These are phyloP conservation scores for Inonotus obliquus DNA, from an alignment of 1,284 basidiomycete genomes.

Conservation along the genomic window DNA sequence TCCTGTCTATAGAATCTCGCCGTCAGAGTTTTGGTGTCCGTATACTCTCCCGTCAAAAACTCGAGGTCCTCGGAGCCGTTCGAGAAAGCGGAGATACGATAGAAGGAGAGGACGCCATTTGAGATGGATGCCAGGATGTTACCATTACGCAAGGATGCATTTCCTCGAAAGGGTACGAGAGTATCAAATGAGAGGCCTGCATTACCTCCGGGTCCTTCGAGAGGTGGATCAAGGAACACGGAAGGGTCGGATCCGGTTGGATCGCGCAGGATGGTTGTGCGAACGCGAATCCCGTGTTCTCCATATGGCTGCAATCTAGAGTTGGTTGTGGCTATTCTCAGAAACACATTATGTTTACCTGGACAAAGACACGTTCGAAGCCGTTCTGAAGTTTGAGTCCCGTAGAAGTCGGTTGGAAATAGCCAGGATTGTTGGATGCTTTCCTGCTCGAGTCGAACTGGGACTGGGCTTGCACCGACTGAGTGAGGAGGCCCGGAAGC, in stretches of 20 bases:
- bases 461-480: background rate
- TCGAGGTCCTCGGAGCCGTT: conserved; percentile 28
- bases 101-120: conserved; percentile 32
- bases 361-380: conserved; percentile 36
- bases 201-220: conserved; percentile 35
- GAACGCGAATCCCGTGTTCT: conserved; percentile 35
- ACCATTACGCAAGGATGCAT: conserved; percentile 33
- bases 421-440: conserved; percentile 4
- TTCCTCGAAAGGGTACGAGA: conserved; percentile 31
- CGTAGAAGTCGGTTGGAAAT: conserved; percentile 28
- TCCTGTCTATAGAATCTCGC: conserved; percentile 35
- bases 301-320: conserved; percentile 33
- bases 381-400: conserved; percentile 38
- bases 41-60: conserved; percentile 33
- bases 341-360: conserved; percentile 24
- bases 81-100: conserved; percentile 27
- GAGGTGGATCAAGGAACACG: conserved; percentile 35
- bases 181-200: conserved; percentile 32
- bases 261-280: conserved; percentile 35
- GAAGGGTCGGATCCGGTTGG: conserved; percentile 35
- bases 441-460: background rate
- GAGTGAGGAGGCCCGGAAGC: background rate
- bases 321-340: background rate
- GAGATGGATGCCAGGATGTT: conserved; percentile 31
- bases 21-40: conserved; percentile 33